Evolutionary conservation across 2,329 filamentous ascomycete genomes (phyloP).

Genomic region (Blastomyces emzantsi): DNA sequence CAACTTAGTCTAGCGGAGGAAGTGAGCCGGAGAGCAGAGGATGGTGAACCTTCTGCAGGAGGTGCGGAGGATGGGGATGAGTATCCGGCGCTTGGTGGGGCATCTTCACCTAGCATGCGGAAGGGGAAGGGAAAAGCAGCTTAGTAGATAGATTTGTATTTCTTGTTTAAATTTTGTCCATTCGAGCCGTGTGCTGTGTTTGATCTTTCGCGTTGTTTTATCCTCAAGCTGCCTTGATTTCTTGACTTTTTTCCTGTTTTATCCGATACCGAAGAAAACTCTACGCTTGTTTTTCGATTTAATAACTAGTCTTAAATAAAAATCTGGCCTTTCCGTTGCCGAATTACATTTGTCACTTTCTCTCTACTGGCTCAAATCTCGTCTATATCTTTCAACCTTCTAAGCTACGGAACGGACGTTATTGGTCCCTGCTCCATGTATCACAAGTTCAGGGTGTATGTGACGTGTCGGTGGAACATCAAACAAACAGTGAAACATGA

Average conservation of each 20-base stretch:
- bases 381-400: not conserved
- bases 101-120: slow-evolving; percentile 17
- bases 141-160: not conserved
- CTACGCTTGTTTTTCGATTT: not conserved
- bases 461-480: not conserved
- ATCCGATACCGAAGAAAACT: not conserved
- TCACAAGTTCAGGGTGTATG: not conserved
- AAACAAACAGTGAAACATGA: not conserved
- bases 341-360: not conserved
- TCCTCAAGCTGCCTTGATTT: not conserved
- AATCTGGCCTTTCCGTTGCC: too few relatives aligned
- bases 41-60: not conserved
- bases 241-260: not conserved
- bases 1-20: slow-evolving; percentile 55
- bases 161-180: not conserved
- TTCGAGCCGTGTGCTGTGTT: not conserved
- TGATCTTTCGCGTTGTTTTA: not conserved
- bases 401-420: not conserved
- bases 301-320: not conserved
- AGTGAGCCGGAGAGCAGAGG: slow-evolving; percentile 35
- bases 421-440: not conserved
- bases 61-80: slow-evolving; percentile 22
- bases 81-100: slow-evolving; percentile 23
- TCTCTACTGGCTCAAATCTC: not conserved
- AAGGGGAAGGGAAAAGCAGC: slow-evolving; percentile 30